Base-by-base conservation (phyloP, 306 rosid genomes). In the Malus fusca region DNA sequence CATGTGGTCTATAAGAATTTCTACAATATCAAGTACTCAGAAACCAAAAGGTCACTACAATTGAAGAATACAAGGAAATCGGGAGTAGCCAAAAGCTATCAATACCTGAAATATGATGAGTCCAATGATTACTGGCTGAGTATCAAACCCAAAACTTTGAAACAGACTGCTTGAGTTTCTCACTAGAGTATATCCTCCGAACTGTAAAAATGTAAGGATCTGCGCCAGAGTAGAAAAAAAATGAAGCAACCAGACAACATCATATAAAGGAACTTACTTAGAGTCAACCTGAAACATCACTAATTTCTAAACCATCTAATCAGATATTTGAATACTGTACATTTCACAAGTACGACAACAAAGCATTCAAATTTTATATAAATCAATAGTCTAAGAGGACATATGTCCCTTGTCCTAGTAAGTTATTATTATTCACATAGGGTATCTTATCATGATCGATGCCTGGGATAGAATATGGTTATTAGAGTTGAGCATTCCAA, bases 121-220 rank as follows among this genome's bases (percentile, higher is more conserved):
- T 82, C 99, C 96, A 84, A 87, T 92, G 69, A 92, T 96, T 66
- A 95, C 99, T 30, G 99, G 98, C 78, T 92, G 97, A 37, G 97
- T 85, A 66, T 95, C 96, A 76, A 95, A 95, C 77, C 98, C 98
- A 68, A 95, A 94, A 88, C 97, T 92, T 73, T 68, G 89, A 80
- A 86, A 95, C 74, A 95, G 84, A 82, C 93, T 89, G 30, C 79
- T 87, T 51, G 97, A 92, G 87, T 95, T 95, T 79, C 99, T 87
- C 83, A 95, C 99, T 44, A 92, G 88, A 33, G 99, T 89, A 82
- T 90, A 95, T 58, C 99, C 99, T 64, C 99, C 99, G 84, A 95
- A 95, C 90, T 95, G 99, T 88, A 92, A 67, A 77, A 95, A 75
- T 71, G 97, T 90, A 71, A 92, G 99, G 86, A 95, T 85, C 99